Evolutionary conservation across 805 yeast species (phyloP), one percentile per base, ranked within the genome.

Genomic region (Teunomyces gatunensis): DNA sequence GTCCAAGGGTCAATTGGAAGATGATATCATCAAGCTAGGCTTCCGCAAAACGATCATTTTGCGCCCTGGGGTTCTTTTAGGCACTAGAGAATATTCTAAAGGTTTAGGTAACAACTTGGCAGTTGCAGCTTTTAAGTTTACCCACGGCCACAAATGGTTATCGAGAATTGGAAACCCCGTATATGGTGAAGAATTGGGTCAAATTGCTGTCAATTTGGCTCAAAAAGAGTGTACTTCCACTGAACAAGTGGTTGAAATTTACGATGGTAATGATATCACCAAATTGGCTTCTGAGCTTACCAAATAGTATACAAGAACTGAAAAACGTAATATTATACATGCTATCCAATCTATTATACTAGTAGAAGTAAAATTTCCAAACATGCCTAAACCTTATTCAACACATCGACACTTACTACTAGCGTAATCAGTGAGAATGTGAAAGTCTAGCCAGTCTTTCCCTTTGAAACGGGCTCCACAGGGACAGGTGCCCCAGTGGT

Each of bases 1-100:
- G 54, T 74, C 85, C 65, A 90, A 90, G 62, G 96, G 96, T 25
- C 79, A 83, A 44, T 71, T 87, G 42, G 97, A 90, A 61, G 77
- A 82, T 39, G 89, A 81, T 41, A 69, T 90, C 7, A 65, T 73
- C 39, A 81, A 70, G 0, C 70, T 89, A 48, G 77, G 73, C 23
- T 90, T 89, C 64, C 84, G 83, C n/a, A 73, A 81, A 46, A 82
- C 90, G 1, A 78, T 89, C 44, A 85, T 90, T 51, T 64, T 90
- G 47, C 77, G 88, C 58, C 97, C 97, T 0, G 96, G 96, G 11
- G 63, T 73, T 0, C 68, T 89, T 32, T 56, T 87, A 5, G 96
- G 96, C 4, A 77, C 78, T 25, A 72, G 96, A 57, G 73, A 68
- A 13, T 50, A 51, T 6, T 49, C 64, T 2, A 76, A 73, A 45